Percentiles rank a stretch among this genome's conserved stretches.
Evolutionary conservation across 2,329 filamentous ascomycete species (phyloP).

Genomic region (Pseudogymnoascus sp.): DNA sequence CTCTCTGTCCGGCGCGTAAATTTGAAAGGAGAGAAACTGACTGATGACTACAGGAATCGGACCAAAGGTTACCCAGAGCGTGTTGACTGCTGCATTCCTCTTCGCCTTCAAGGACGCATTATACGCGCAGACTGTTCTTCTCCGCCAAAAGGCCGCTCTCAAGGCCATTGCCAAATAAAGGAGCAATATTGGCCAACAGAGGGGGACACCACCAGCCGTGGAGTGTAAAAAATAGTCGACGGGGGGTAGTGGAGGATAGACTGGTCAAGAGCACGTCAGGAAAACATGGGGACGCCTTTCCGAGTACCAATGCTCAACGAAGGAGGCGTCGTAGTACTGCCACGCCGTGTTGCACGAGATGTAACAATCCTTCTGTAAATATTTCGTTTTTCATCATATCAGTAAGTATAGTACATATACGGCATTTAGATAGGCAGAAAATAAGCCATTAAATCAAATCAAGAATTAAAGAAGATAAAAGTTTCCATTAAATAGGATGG

Average conservation of each 20-base stretch:
- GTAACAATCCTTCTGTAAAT: conserved; percentile 7
- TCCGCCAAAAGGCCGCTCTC: conserved; percentile 37
- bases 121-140: conserved; percentile 70
- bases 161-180: conserved; percentile 15
- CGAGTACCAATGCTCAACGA: background rate
- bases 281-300: background rate
- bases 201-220: too few relatives aligned
- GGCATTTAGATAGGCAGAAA: background rate
- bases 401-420: background rate
- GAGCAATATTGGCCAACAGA: background rate
- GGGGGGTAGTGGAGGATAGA: background rate
- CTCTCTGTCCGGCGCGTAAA: background rate
- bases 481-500: conserved; percentile 2
- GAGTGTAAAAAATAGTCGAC: background rate
- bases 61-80: conserved; percentile 94
- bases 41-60: conserved; percentile 61
- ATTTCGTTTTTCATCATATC: conserved; percentile 15
- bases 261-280: background rate
- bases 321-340: background rate
- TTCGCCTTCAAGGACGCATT: conserved; percentile 98
- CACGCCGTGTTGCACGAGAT: background rate
- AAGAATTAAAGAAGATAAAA: conserved; percentile 7
- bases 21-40: background rate
- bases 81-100: conserved; percentile 88
- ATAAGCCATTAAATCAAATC: background rate